Base-by-base conservation (phyloP, 2,329 filamentous ascomycete genomes). In the Graphilbum ipis-grandicollis region DNA sequence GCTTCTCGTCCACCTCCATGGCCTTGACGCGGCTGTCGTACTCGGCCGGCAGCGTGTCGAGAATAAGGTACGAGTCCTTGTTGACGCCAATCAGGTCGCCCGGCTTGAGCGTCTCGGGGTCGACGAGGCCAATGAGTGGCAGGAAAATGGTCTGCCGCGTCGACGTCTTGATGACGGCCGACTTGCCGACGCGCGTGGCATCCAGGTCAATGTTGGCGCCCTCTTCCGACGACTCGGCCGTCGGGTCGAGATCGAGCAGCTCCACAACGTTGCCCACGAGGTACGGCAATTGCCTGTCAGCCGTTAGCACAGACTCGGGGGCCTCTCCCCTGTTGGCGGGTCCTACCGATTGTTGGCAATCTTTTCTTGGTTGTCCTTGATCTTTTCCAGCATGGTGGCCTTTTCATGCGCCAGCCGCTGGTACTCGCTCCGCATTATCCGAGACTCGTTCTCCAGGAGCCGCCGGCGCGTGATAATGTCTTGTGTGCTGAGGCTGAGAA, bases 1-100 rank as follows among this genome's bases (percentile, higher is more conserved):
- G 92, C 68, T 98, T 98, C 70, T 98, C 92, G 52, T 98, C 90
- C 8, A 98, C 90, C 65, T 98, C 92, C 90, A 98, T 98, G 26
- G 92, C 92, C 66, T 98, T 98, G 47, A 98, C 90, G 57, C 90
- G 76, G 62, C 88, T 96, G 55, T 98, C 90, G 54, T 98, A 98
- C 58, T 98, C 92, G 33, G 90, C 90, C 2, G 90, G 90, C 46
- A 98, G 68, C 19, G 90, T 98, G 55, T 98, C 92, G 40, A 98
- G 71, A 46, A 98, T 83, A 26, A 98, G 75, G 56, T 98, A 98
- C 40, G 88, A 96, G 52, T 98, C 92, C 64, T 98, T 98, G 59
- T 98, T 96, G 40, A 98, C 86, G 58, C 90, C 90, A 44, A 98
- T 98, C 34, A 98, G 70, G 53, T 98, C 92, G 50, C 78, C 88